A percentile compares a stretch with the other conserved stretches of the same genome.
Evolutionary conservation across 139 green algal genomes (phyloP).

Genomic region (Chlamydomonas sp.): DNA sequence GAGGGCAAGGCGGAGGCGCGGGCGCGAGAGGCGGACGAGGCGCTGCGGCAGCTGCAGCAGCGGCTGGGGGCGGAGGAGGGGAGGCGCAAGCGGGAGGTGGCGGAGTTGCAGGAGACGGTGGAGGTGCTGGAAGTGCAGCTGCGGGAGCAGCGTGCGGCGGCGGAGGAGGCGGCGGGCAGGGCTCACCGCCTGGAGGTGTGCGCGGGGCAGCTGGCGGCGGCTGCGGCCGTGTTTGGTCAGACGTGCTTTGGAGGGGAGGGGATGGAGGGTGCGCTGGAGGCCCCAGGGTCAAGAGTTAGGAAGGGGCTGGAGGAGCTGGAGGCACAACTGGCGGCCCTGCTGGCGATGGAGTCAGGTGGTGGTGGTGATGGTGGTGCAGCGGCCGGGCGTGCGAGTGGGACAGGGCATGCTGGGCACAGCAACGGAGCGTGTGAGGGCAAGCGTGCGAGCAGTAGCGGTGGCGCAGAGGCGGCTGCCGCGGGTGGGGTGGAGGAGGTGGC

Average conservation of each 20-base stretch:
- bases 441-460: background rate
- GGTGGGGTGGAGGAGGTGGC: background rate
- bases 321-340: background rate
- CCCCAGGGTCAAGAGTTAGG: no score
- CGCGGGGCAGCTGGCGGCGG: conserved; percentile 14
- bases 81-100: conserved; percentile 40
- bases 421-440: background rate
- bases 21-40: background rate
- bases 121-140: conserved; percentile 11
- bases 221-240: background rate
- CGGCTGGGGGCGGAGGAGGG: conserved; percentile 22
- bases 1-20: no score
- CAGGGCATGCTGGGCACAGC: background rate
- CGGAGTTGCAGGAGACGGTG: conserved; percentile 15
- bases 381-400: background rate
- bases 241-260: no score
- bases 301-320: background rate
- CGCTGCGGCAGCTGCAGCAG: background rate
- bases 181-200: conserved; percentile 3
- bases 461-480: background rate
- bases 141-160: background rate
- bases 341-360: background rate
- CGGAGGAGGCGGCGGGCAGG: background rate
- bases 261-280: no score
- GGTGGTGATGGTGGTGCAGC: background rate